Evolutionary conservation across 345 rosid species (phyloP).

Genomic region (Eucalyptus shirleyi): DNA sequence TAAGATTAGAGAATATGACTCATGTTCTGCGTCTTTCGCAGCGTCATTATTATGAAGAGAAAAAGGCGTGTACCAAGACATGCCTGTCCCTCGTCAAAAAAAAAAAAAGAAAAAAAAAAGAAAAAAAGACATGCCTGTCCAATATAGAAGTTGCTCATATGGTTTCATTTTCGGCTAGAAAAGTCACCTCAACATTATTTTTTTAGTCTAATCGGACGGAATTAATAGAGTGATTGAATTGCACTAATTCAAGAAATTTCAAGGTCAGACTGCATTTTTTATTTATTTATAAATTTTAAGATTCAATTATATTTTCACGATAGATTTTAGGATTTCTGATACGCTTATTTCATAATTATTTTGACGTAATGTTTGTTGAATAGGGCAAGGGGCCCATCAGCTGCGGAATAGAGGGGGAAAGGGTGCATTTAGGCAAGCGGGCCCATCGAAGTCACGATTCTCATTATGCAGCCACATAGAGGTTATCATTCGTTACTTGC

Average conservation of each 20-base stretch:
- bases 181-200: neutral
- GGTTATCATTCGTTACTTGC: neutral
- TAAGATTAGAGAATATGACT: neutral
- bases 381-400: neutral
- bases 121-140: neutral
- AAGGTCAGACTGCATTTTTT: accelerated
- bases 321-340: neutral
- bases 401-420: neutral
- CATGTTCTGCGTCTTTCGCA: neutral
- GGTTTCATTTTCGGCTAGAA: neutral
- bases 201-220: neutral
- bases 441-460: neutral
- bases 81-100: neutral
- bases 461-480: neutral
- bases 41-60: neutral
- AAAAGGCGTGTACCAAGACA: neutral
- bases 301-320: neutral
- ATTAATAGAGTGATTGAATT: neutral
- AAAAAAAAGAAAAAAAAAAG: too few species aligned
- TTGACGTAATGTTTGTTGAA: neutral
- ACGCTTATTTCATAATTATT: neutral
- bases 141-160: neutral
- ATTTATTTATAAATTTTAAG: neutral
- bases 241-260: neutral
- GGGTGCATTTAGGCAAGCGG: neutral